Base-by-base conservation (phyloP, 148 eudicot species). In the Salicornia ramosissima region DNA sequence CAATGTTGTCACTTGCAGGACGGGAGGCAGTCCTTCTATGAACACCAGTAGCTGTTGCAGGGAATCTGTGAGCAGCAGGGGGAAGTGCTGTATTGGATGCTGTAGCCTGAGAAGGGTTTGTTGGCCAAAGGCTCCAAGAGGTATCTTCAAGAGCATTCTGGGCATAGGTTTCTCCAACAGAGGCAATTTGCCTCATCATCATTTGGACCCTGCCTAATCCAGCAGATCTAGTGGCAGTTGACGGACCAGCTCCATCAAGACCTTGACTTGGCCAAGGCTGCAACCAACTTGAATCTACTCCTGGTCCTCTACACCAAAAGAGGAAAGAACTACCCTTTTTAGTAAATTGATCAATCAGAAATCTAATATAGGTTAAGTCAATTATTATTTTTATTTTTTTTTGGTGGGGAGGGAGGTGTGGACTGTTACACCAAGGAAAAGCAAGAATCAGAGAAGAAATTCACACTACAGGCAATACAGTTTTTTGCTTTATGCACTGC, bases 121-220 rank as follows among this genome's bases (percentile, higher is more conserved):
- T 78, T 72, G 95, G 90, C 90, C 96, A 94, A 63, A 94, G 83
- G 72, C 82, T 81, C 97, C 95, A 94, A 22, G 97, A 80, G 65
- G 82, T 69, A 75, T 94, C 98, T 72, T 94, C 97, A 75, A 94
- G 88, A 15, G 96, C 87, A 46, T 86, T 87, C 53, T 90, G 97
- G 47, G 97, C 86, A 80, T 90, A 93, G 19, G 90, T 88, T 83
- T 93, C 98, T 65, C 98, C 90, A 60, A 93, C 96, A 62, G 94
- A 88, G 42, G 98, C 96, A 79, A 94, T 87, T 55, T 94, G 98
- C 73, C 98, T 82, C 98, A 94, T 88, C 96, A 94, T 85, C 92
- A 86, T 88, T 73, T 94, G 97, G 66, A 94, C 97, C 66, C 92
- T 79, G 43, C 88, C 86, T 52, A 94, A 74, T 39, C 97, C 89